Base-by-base conservation (phyloP, 108 stramenopile species). In the Cyclotella kingstonii region DNA sequence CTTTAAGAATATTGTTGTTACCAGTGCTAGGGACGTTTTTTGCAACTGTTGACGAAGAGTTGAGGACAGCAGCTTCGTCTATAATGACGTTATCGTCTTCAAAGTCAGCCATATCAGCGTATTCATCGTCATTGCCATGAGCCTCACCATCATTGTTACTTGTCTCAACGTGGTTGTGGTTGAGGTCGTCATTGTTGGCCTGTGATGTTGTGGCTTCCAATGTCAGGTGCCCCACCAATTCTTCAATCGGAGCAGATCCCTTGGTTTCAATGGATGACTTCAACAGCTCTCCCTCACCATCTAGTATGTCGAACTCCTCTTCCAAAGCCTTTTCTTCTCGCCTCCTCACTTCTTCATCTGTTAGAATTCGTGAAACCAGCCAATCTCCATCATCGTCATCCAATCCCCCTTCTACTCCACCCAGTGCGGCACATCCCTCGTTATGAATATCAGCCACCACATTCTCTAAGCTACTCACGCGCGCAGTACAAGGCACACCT, bases 61-160 rank as follows among this genome's bases (percentile, higher is more conserved):
- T 21, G 35, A 66, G 68, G n/a, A 70, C 81, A 21, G 82, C 89
- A 27, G 81, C 89, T 23, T 85, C 86, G 26, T 93, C 89, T 28
- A 42, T 48, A 63, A 90, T 65, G 21, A 92, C 68, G 59, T 89
- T 77, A 41, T 90, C 81, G 42, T 95, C 94, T 63, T 89, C 91
- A 66, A 88, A 93, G 34, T 86, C 95, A 21, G 69, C 93, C 83
- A 94, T 90, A 60, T 95, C 94, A 33, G 80, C 90, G 65, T 94
- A 95, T 63, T 95, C 96, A 47, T 94, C 89, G 6, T 88, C 88
- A 12, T 86, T n/a, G n/a, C n/a, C n/a, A n/a, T n/a, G n/a, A n/a
- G n/a, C 82, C 21, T 80, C 77, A 2, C 25, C 67, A 5, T 12
- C 57, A 3, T 47, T 59, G 18, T 42, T 58, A 15, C 63, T 38